Evolutionary conservation across 352 stramenopile species (phyloP).

Genomic region (Blastocystis sp.): DNA sequence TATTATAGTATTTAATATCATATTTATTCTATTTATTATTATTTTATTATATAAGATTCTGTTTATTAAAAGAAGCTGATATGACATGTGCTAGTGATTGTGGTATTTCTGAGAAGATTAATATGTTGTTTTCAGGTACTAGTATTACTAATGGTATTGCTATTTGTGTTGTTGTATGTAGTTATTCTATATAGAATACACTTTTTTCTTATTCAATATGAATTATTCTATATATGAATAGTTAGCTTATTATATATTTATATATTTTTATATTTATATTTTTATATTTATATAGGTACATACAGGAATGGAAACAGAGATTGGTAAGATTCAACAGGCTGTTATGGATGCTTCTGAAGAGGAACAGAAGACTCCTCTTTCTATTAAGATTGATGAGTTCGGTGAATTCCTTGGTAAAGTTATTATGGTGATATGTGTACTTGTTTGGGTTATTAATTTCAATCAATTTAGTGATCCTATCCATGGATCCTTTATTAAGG

Average conservation of each 20-base stretch:
- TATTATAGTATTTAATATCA: background rate
- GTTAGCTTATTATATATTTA: no score
- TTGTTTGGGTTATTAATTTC: constrained; percentile 72
- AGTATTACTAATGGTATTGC: constrained; percentile 82
- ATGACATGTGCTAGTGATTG: background rate
- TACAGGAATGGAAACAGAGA: constrained; percentile 90
- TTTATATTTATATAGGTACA: no score
- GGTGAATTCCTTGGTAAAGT: constrained; percentile 77
- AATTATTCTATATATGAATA: no score
- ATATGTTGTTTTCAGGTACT: constrained; percentile 89
- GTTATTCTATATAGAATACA: no score
- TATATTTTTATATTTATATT: no score
- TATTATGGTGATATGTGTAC: constrained; percentile 71
- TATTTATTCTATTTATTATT: background rate
- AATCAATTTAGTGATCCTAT: constrained; percentile 48
- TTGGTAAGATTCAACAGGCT: constrained; percentile 82
- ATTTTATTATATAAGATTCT: no score
- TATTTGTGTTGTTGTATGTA: constrained; percentile 72
- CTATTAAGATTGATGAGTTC: constrained; percentile 94
- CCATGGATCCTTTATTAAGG: constrained; percentile 68
- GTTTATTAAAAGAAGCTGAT: background rate
- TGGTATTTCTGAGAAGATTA: constrained; percentile 63
- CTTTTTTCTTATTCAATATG: no score
- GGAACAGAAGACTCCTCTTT: constrained; percentile 78
- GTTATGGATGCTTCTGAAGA: constrained; percentile 61